Conservation (phyloP, 2,329 filamentous ascomycete species). For the Paecilomyces niveus region DNA sequence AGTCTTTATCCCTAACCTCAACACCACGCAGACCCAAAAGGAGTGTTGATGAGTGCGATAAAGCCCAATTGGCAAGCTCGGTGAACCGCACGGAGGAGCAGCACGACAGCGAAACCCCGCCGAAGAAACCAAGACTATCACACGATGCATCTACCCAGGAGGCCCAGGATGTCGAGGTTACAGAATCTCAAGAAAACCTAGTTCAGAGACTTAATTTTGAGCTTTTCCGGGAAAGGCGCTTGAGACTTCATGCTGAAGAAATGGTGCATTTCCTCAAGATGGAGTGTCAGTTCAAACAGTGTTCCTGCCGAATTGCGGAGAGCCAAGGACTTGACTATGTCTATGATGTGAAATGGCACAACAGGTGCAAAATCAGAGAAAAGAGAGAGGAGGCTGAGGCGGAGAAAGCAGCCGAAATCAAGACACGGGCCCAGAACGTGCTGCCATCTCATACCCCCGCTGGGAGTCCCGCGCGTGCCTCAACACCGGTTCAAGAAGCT, state of each 20-base stretch:
- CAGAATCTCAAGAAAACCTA: slow-evolving; percentile 33
- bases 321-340: slow-evolving; percentile 31
- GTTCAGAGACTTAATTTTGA: slow-evolving; percentile 42
- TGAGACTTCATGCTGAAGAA: slow-evolving; percentile 48
- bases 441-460: slow-evolving; percentile 4
- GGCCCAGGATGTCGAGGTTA: slow-evolving; percentile 15
- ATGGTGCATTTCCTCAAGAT: slow-evolving; percentile 46
- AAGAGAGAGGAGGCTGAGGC: slow-evolving; percentile 4
- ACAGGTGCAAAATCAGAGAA: slow-evolving; percentile 2
- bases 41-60: slow-evolving; percentile 20
- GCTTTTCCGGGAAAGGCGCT: slow-evolving; percentile 43
- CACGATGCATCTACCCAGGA: slow-evolving; percentile 19
- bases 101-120: slow-evolving; percentile 21
- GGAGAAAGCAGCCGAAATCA: neutral
- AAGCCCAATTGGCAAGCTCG: slow-evolving; percentile 10
- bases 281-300: slow-evolving; percentile 43
- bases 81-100: slow-evolving; percentile 3
- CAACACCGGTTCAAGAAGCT: slow-evolving; percentile 7
- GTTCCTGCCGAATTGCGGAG: slow-evolving; percentile 42
- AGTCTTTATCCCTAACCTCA: slow-evolving; percentile 25
- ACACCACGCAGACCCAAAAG: slow-evolving; percentile 28
- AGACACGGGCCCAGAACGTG: slow-evolving; percentile 2
- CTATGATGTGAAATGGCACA: slow-evolving; percentile 30
- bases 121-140: slow-evolving; percentile 26
- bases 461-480: slow-evolving; percentile 6